phyloP scores from a whole-genome alignment of 2,329 filamentous ascomycete species.

The Xylaria sp. region DNA sequence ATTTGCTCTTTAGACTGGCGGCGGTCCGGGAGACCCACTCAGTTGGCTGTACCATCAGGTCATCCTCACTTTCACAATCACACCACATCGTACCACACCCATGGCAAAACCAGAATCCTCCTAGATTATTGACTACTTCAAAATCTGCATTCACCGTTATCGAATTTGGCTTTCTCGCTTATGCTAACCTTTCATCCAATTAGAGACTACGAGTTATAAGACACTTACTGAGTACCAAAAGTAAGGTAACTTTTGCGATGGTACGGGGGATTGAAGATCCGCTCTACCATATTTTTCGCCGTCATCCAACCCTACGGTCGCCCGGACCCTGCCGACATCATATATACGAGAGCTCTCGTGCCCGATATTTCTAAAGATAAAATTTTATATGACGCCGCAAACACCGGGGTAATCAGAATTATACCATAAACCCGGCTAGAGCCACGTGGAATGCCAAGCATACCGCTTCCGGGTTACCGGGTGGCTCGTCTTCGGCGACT shows the following conservation, averaged over 20 bases:
- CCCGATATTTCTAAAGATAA: not conserved
- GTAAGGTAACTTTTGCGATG: conserved; percentile 9
- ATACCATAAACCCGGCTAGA: conserved; percentile 11
- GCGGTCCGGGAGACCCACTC: conserved; percentile 16
- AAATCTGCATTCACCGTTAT: not conserved
- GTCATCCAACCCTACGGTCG: conserved; percentile 1
- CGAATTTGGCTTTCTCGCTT: not conserved
- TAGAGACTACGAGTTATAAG: conserved; percentile 7
- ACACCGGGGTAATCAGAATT: conserved; percentile 17
- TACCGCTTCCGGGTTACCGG: conserved; percentile 19
- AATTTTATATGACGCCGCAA: not conserved
- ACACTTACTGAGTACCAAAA: conserved; percentile 1
- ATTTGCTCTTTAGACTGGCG: not conserved
- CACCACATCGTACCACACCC: conserved; percentile 40
- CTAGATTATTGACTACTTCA: not conserved
- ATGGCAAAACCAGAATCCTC: conserved; percentile 38
- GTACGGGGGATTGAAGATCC: conserved; percentile 28
- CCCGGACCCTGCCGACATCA: conserved; percentile 29
- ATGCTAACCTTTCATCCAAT: not conserved
- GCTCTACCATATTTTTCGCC: conserved; percentile 16
- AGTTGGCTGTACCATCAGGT: conserved; percentile 40
- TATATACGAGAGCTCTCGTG: not conserved
- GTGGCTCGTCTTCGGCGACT: conserved; percentile 14
- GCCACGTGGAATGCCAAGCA: conserved; percentile 1
- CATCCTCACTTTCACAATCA: conserved; percentile 32